A percentile compares a stretch with the other conserved stretches of the same genome.
These are phyloP conservation scores for Rhodotorula sp. DNA, from an alignment of 1,284 basidiomycete genomes.

Conservation along the genomic window DNA sequence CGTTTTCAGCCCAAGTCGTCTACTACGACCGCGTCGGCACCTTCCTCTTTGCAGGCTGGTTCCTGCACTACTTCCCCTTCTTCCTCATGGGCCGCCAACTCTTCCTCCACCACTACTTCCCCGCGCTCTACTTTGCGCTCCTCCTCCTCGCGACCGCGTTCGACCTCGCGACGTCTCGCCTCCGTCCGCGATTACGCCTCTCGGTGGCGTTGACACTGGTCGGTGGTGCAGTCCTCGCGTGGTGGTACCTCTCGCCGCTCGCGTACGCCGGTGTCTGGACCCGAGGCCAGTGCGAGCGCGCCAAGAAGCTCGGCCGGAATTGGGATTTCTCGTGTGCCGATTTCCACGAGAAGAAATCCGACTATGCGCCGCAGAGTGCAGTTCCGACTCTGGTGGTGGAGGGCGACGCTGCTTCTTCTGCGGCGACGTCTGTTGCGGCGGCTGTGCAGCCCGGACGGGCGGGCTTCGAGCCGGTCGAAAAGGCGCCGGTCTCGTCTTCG, in stretches of 20 bases:
- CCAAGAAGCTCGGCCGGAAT: conserved; percentile 75
- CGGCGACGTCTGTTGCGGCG: conserved; percentile 8
- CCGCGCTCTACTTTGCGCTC: conserved; percentile 90
- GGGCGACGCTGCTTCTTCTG: neutral
- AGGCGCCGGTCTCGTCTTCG: conserved; percentile 19
- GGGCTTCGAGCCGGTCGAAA: conserved; percentile 23
- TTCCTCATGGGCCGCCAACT: conserved; percentile 94
- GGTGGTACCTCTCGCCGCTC: conserved; percentile 75
- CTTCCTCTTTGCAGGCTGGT: conserved; percentile 91
- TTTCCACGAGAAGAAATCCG: conserved; percentile 24
- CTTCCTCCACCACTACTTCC: conserved; percentile 96
- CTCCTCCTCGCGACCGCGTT: conserved; percentile 76
- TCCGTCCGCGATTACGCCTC: conserved; percentile 73
- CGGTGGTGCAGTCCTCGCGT: conserved; percentile 69
- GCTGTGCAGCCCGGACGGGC: conserved; percentile 23
- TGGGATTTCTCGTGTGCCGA: conserved; percentile 95
- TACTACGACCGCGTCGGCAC: conserved; percentile 89
- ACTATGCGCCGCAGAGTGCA: conserved; percentile 7
- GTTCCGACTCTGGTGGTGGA: neutral
- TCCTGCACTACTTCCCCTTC: conserved; percentile 93
- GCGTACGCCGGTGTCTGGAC: conserved; percentile 89
- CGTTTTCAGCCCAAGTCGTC: conserved; percentile 67
- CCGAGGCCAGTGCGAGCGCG: conserved; percentile 67
- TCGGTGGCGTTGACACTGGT: conserved; percentile 74
- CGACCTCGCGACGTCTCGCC: conserved; percentile 75